Evolutionary conservation across 495 filamentous ascomycete species (phyloP).

Genomic region (Podospora pseudocomata): DNA sequence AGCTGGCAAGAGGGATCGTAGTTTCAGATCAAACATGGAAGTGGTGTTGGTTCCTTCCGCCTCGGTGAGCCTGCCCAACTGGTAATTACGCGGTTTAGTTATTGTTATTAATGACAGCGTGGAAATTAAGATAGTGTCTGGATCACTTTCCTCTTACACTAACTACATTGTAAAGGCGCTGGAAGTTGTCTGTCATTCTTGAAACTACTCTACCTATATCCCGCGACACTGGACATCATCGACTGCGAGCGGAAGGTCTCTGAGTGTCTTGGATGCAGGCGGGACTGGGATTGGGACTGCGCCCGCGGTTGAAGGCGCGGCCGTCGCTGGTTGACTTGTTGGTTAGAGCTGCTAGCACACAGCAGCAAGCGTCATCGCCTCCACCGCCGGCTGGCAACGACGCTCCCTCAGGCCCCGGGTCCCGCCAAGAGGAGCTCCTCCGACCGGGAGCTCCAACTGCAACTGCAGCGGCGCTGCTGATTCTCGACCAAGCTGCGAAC

Average conservation of each 20-base stretch:
- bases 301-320: constrained; percentile 63
- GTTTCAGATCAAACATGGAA: not conserved
- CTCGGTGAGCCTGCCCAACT: not conserved
- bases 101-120: not conserved
- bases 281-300: constrained; percentile 30
- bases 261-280: constrained; percentile 27
- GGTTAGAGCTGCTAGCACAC: constrained; percentile 34
- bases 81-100: not conserved
- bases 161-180: not conserved
- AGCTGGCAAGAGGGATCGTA: not conserved
- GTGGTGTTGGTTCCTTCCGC: not conserved
- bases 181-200: not conserved
- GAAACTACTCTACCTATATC: no score
- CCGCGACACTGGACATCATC: no score
- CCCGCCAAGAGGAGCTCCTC: constrained; percentile 9
- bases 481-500: constrained; percentile 34
- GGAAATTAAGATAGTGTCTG: not conserved
- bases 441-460: constrained; percentile 15
- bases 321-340: constrained; percentile 72
- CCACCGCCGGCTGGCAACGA: constrained; percentile 25
- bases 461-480: not conserved
- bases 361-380: constrained; percentile 32
- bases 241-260: no score
- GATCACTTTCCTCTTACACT: not conserved
- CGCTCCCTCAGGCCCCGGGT: constrained; percentile 12